Conservation (phyloP, 1,139 yeast species). For the Pichia sp. region DNA sequence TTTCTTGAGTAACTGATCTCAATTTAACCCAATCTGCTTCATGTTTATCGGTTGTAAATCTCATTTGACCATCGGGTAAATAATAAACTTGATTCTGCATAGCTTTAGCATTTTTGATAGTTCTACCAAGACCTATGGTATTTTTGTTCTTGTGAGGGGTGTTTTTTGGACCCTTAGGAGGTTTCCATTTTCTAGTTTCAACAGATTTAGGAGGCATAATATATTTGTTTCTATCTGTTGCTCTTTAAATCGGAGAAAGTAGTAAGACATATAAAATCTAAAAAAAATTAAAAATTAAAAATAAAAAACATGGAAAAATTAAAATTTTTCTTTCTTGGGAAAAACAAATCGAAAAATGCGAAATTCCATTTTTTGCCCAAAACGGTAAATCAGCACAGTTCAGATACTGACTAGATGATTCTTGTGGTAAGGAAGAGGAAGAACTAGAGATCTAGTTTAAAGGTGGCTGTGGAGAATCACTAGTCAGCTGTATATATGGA, state of each 20-base stretch:
- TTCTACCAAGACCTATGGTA: slow-evolving; percentile 77
- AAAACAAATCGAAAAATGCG: too few species aligned
- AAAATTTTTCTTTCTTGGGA: too few species aligned
- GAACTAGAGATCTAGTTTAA: too few species aligned
- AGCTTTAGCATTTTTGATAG: slow-evolving; percentile 70
- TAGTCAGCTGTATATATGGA: too few species aligned
- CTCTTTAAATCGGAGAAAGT: background rate
- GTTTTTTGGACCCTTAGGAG: slow-evolving; percentile 90
- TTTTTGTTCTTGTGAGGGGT: slow-evolving; percentile 79
- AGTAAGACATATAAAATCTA: background rate
- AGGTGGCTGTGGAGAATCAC: too few species aligned
- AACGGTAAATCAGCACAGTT: too few species aligned
- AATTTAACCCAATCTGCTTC: slow-evolving; percentile 88
- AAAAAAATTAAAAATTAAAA: too few species aligned
- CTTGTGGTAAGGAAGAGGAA: too few species aligned
- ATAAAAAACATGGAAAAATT: too few species aligned
- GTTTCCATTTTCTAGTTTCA: slow-evolving; percentile 50
- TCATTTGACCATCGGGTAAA: slow-evolving; percentile 80
- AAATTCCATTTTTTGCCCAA: too few species aligned
- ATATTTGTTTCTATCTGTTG: too few species aligned
- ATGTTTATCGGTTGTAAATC: slow-evolving; percentile 75
- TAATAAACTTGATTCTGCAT: slow-evolving; percentile 63
- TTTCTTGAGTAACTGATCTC: slow-evolving; percentile 91
- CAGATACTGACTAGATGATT: too few species aligned
- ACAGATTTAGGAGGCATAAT: slow-evolving; percentile 43